Evolutionary conservation across 257 asterid species (phyloP).

Genomic region (Voacanga thouarsii): DNA sequence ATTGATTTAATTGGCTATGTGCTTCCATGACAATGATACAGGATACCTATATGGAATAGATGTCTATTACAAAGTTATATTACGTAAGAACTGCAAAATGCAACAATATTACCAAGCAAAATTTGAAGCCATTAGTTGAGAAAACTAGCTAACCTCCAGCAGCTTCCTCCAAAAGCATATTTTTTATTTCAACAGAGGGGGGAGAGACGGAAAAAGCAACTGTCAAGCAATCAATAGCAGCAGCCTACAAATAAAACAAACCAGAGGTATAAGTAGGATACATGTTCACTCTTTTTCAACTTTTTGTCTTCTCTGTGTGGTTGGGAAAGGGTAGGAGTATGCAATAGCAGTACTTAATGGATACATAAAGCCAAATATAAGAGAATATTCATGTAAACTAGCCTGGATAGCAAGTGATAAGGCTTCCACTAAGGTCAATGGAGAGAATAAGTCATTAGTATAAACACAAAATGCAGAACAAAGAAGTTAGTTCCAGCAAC

Average conservation of each 20-base stretch:
- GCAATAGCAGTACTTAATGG: not conserved
- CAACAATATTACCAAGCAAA: not conserved
- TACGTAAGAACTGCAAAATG: not conserved
- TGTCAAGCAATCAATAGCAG: conserved; percentile 67
- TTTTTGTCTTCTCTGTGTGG: not conserved
- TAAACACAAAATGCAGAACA: not conserved
- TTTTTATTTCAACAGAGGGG: conserved; percentile 51
- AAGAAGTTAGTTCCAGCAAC: not conserved
- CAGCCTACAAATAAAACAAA: conserved; percentile 48
- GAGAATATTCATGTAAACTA: not conserved
- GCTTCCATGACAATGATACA: not conserved
- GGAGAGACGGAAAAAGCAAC: conserved; percentile 75
- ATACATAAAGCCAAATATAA: not conserved
- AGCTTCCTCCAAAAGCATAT: conserved; percentile 64
- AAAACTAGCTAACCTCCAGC: conserved; percentile 49
- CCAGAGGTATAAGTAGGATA: not conserved
- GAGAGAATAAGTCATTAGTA: not conserved
- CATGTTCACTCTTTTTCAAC: not conserved
- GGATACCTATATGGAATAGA: not conserved
- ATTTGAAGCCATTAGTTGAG: not conserved
- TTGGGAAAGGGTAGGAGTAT: not conserved
- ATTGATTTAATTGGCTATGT: not conserved
- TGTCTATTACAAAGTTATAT: not conserved
- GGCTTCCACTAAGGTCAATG: not conserved
- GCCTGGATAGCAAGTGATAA: not conserved